Percentiles rank a stretch among this genome's conserved stretches.
These are phyloP conservation scores for Fragaria iinumae DNA, from an alignment of 306 rosid genomes.

Conservation along the genomic window DNA sequence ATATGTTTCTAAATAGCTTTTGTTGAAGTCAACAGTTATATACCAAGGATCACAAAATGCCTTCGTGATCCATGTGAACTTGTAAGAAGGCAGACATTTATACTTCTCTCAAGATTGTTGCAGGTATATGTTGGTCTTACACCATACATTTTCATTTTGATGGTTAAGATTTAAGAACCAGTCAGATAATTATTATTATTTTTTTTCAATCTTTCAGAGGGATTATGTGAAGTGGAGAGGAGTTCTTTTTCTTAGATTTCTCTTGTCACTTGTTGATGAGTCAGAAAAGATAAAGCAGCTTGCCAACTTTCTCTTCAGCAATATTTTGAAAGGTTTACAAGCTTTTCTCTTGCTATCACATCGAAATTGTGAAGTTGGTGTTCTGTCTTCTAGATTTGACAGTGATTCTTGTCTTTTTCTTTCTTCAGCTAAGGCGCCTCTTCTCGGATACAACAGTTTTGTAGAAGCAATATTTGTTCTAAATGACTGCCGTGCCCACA, in stretches of 20 bases:
- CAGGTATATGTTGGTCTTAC: slow-evolving; percentile 52
- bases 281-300: slow-evolving; percentile 82
- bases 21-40: slow-evolving; percentile 66
- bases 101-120: slow-evolving; percentile 82
- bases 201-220: slow-evolving; percentile 44
- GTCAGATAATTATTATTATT: neutral
- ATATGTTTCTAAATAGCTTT: slow-evolving; percentile 30
- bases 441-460: slow-evolving; percentile 87
- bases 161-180: slow-evolving; percentile 3
- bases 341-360: slow-evolving; percentile 22
- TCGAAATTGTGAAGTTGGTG: slow-evolving; percentile 19
- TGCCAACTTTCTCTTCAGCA: slow-evolving; percentile 77
- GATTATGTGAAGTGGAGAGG: slow-evolving; percentile 99
- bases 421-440: slow-evolving; percentile 82
- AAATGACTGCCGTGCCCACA: slow-evolving; percentile 70
- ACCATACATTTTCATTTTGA: slow-evolving; percentile 15
- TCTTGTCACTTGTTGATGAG: slow-evolving; percentile 89
- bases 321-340: slow-evolving; percentile 70
- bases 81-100: slow-evolving; percentile 92
- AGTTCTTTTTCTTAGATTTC: slow-evolving; percentile 90
- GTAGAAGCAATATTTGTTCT: slow-evolving; percentile 85
- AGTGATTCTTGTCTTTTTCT: neutral
- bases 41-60: slow-evolving; percentile 80
- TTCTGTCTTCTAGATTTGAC: slow-evolving; percentile 23
- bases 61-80: slow-evolving; percentile 93